Base-by-base conservation (phyloP, 257 asterid species). In the Ophiorrhiza pumila region DNA sequence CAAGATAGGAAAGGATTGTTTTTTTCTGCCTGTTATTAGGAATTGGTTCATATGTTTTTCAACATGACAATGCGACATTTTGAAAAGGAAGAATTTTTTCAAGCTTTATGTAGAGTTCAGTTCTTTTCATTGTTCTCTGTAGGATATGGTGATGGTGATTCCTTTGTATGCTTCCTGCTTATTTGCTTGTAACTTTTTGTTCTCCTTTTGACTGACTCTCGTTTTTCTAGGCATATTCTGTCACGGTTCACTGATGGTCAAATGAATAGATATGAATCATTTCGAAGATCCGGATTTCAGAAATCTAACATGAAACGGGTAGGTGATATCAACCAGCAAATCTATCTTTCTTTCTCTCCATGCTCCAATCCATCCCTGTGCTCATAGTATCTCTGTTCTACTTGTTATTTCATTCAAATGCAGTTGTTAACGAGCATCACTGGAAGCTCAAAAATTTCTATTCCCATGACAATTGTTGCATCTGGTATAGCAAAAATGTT, bases 401-500 rank as follows among this genome's bases (percentile, higher is more conserved):
- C n/a, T n/a, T n/a, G n/a, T n/a, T n/a, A n/a, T 20, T 3, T 56
- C 55, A 45, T 39, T 32, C 22, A 13, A 60, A 72, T 78, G 71
- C 81, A 78, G 83, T 81, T 93, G 71, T 65, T 93, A 68, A 58
- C 87, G 42, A 89, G 87, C 79, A 80, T 91, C 65, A 91, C 93
- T 10, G 98, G 96, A 82, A 89, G 87, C 71, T 87, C 96, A 14
- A 93, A 91, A 81, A 85, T 89, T 46, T 85, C 96, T 43, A 22
- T 85, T 49, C 98, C 94, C 59, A 85, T 88, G 93, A 87, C 91
- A 50, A 91, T 91, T 42, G 97, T 93, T 77, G 91, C 84, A 46
- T 91, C 96, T 62, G 96, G 97, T 75, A 89, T 88, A 35, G 97
- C 96, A 60, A 93, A 93, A 77, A 89, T 91, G 96, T 89, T 93